These are phyloP conservation scores for Sporothrix sp. DNA, from an alignment of 2,329 filamentous ascomycete species.

Conservation along the genomic window DNA sequence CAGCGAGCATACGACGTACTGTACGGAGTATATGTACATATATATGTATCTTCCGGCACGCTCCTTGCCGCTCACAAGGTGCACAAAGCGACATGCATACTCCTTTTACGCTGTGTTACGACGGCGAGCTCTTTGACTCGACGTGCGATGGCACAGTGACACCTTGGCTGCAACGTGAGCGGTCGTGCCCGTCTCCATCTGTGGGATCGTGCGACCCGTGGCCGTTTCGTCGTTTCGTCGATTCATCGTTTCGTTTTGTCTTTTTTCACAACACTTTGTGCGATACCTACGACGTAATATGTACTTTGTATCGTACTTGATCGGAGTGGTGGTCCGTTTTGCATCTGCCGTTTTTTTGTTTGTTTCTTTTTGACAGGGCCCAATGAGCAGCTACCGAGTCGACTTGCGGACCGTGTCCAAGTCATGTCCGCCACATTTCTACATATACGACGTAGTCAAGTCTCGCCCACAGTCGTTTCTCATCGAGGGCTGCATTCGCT, in stretches of 20 bases:
- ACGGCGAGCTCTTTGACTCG: background rate
- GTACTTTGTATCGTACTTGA: background rate
- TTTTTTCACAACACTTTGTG: background rate
- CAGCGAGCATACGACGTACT: slow-evolving; percentile 2
- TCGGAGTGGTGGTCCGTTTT: background rate
- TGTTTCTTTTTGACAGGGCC: background rate
- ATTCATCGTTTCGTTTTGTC: background rate
- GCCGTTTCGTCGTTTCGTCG: background rate
- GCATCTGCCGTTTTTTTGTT: background rate
- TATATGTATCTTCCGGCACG: too few relatives aligned
- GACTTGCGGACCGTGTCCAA: too few relatives aligned
- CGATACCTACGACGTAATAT: background rate
- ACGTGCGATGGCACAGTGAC: too few relatives aligned
- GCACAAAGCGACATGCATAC: background rate
- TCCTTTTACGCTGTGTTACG: background rate
- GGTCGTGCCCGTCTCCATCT: background rate
- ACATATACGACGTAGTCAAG: too few relatives aligned
- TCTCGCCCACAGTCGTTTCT: too few relatives aligned
- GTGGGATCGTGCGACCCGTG: background rate
- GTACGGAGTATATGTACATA: slow-evolving; percentile 1
- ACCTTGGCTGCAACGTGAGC: slow-evolving; percentile 1
- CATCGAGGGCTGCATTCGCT: too few relatives aligned
- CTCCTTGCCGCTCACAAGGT: background rate
- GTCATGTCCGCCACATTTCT: too few relatives aligned
- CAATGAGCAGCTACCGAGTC: background rate